Percentiles rank a stretch among this genome's conserved stretches.
These are phyloP conservation scores for Blastomyces parvus DNA, from an alignment of 2,329 filamentous ascomycete species.

Conservation along the genomic window DNA sequence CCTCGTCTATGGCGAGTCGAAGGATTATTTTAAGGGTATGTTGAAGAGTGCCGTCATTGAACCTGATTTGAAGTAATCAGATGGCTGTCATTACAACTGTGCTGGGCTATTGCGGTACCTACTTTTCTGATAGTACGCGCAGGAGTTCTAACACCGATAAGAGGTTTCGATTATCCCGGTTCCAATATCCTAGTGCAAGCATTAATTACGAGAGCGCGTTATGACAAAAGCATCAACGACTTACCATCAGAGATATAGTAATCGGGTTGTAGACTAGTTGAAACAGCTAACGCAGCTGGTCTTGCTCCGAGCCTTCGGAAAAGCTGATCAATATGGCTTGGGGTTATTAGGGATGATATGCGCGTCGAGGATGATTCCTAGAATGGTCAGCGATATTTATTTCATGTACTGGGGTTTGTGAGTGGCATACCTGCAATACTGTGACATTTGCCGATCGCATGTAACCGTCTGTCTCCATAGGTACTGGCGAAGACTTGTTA, in stretches of 20 bases:
- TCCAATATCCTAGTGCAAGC: slow-evolving; percentile 2
- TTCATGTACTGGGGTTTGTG: slow-evolving; percentile 21
- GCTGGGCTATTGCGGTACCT: slow-evolving; percentile 7
- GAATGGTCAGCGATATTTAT: slow-evolving; percentile 13
- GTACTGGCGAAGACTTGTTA: slow-evolving; percentile 30
- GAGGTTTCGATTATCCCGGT: slow-evolving; percentile 18
- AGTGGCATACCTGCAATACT: slow-evolving; percentile 37
- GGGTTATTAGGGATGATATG: slow-evolving; percentile 30
- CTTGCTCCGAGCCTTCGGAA: slow-evolving; percentile 52
- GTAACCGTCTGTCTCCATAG: slow-evolving; percentile 45
- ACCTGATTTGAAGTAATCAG: slow-evolving; percentile 20
- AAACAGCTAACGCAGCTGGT: slow-evolving; percentile 36
- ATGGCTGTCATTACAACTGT: not conserved
- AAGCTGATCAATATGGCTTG: slow-evolving; percentile 38
- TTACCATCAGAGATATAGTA: slow-evolving; percentile 20
- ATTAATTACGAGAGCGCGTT: slow-evolving; percentile 11
- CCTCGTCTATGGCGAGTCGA: slow-evolving; percentile 30
- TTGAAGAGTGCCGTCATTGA: slow-evolving; percentile 26
- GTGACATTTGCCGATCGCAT: slow-evolving; percentile 53
- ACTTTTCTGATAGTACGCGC: slow-evolving; percentile 26
- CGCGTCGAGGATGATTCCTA: slow-evolving; percentile 24
- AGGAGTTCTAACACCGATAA: slow-evolving; percentile 30
- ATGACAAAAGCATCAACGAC: not conserved
- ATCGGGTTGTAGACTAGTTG: slow-evolving; percentile 22
- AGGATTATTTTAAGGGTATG: slow-evolving; percentile 27